Conservation (phyloP, 352 stramenopile genomes). For the Elongisporangium prolatum region DNA sequence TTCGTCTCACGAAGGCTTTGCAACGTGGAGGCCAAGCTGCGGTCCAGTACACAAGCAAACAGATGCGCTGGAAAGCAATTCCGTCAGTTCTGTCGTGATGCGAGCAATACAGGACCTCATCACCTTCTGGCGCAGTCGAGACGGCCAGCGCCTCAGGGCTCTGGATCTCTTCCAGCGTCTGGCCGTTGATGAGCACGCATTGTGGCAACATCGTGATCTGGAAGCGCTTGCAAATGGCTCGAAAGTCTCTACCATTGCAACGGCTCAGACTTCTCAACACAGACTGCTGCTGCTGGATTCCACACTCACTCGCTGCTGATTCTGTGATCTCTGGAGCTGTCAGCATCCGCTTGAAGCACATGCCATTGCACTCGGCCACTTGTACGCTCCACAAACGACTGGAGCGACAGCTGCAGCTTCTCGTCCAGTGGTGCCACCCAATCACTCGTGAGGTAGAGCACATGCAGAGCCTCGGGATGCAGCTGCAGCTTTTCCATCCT, state of each 20-base stretch:
- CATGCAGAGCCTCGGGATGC: background rate
- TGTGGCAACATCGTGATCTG: conserved; percentile 32
- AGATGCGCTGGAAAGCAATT: background rate
- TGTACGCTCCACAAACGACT: conserved; percentile 4
- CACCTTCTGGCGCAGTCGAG: background rate
- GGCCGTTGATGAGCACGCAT: conserved; percentile 21
- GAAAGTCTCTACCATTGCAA: conserved; percentile 22
- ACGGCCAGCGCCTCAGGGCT: background rate
- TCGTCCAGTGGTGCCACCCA: conserved; percentile 34
- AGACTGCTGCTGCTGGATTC: no score
- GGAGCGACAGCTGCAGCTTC: conserved; percentile 18
- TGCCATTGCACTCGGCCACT: conserved; percentile 4
- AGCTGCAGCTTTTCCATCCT: no score
- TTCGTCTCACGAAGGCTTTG: background rate
- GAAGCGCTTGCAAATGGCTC: conserved; percentile 32
- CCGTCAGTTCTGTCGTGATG: background rate
- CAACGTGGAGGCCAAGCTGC: background rate
- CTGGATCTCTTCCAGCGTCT: background rate
- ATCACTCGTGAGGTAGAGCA: conserved; percentile 39
- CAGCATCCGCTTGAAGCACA: background rate
- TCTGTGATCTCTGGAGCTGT: background rate
- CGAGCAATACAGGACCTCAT: background rate
- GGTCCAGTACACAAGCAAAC: background rate
- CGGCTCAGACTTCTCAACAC: background rate
- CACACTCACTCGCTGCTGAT: background rate